Conservation (phyloP, 108 stramenopile genomes). For the Nitzschia sp. region DNA sequence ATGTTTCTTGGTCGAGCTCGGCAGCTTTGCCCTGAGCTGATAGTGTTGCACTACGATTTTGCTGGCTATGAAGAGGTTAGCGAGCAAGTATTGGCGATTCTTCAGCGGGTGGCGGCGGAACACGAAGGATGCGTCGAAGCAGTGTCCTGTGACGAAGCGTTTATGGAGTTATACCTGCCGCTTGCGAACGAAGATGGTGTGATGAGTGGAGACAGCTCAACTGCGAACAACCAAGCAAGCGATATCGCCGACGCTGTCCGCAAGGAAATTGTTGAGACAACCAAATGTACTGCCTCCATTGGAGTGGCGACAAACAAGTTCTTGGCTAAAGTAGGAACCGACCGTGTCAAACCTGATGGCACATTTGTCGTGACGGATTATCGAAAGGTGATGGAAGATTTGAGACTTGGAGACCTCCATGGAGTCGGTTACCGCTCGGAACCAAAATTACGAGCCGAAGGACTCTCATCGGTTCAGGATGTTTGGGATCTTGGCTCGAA, state of each 20-base stretch:
- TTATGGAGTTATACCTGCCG: conserved; percentile 62
- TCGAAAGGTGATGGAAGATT: conserved; percentile 49
- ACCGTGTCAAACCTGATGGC: conserved; percentile 88
- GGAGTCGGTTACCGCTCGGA: conserved; percentile 84
- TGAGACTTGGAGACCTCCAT: conserved; percentile 82
- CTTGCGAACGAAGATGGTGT: conserved; percentile 30
- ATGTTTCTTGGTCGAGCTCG: conserved; percentile 92
- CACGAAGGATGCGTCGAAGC: conserved; percentile 77
- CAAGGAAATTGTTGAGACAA: conserved; percentile 63
- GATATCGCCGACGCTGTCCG: conserved; percentile 55
- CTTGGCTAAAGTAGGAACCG: conserved; percentile 88
- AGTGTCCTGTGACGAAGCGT: conserved; percentile 94
- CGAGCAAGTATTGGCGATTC: conserved; percentile 70
- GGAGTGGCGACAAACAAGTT: conserved; percentile 87
- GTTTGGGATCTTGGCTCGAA: conserved; percentile 77
- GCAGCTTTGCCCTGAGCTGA: conserved; percentile 81
- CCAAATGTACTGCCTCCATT: conserved; percentile 88
- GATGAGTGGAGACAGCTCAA: conserved; percentile 1
- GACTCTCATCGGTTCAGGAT: conserved; percentile 70
- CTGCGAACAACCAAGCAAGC: conserved; percentile 22
- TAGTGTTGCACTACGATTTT: conserved; percentile 91
- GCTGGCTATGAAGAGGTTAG: conserved; percentile 86
- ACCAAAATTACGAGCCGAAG: conserved; percentile 56
- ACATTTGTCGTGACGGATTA: conserved; percentile 68
- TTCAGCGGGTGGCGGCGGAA: conserved; percentile 53